Percentiles rank a stretch among this genome's conserved stretches.
phyloP scores from a whole-genome alignment of 1,284 basidiomycete genomes.

The Tylopilus sp. region DNA sequence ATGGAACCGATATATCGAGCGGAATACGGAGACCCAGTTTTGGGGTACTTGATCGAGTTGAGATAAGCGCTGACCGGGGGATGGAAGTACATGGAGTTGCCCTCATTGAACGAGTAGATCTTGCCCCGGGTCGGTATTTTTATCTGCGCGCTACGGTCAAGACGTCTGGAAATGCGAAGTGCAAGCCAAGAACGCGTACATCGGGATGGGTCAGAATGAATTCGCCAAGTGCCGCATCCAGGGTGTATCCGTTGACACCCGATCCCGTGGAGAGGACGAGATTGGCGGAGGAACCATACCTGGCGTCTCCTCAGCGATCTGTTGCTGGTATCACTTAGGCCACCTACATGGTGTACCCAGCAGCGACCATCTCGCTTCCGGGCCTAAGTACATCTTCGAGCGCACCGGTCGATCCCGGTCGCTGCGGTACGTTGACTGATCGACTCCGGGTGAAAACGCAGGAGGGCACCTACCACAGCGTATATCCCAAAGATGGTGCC shows the following conservation, averaged over 20 bases:
- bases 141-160: slow-evolving; percentile 53
- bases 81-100: slow-evolving; percentile 94
- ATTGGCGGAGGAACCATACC: slow-evolving; percentile 99
- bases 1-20: slow-evolving; percentile 98
- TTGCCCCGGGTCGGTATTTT: slow-evolving; percentile 92
- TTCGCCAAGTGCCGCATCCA: slow-evolving; percentile 94
- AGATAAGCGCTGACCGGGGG: slow-evolving; percentile 84
- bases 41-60: slow-evolving; percentile 91
- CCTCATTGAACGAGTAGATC: slow-evolving; percentile 99
- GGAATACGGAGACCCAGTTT: slow-evolving; percentile 80
- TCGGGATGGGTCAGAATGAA: slow-evolving; percentile 99
- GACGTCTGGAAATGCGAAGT: not conserved
- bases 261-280: slow-evolving; percentile 93
- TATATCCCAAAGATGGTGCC: slow-evolving; percentile 99
- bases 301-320: slow-evolving; percentile 32
- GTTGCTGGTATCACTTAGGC: slow-evolving; percentile 1
- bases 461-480: slow-evolving; percentile 61
- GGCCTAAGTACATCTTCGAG: slow-evolving; percentile 90
- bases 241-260: slow-evolving; percentile 98
- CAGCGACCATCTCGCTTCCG: slow-evolving; percentile 96
- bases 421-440: slow-evolving; percentile 39
- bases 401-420: slow-evolving; percentile 71
- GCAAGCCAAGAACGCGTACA: slow-evolving; percentile 41
- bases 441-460: not conserved
- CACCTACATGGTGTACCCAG: slow-evolving; percentile 89